Evolutionary conservation across 169 alveolate genomes (phyloP), one percentile per base, ranked within the genome.

Genomic region (Miamiensis avidus): DNA sequence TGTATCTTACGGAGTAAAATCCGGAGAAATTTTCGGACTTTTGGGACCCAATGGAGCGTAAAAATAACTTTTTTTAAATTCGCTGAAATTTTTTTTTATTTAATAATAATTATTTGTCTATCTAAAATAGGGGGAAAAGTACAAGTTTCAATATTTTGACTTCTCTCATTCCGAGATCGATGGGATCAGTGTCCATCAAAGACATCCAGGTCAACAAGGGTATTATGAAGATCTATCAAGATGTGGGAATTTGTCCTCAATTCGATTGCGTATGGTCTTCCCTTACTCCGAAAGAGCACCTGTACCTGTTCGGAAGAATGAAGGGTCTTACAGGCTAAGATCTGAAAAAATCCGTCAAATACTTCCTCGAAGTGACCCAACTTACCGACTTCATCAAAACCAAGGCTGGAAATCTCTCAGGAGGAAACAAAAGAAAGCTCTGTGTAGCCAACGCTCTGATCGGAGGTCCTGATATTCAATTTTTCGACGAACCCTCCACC

Each of bases 401-500:
- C 4, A 81, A 90, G 75, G 92, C 97, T n/a, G 93, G 91, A 49
- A 72, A 87, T 25, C 84, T 96, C 69, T 92, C 97, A 49, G 98
- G 98, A 0, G 98, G 98, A 0, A 92, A 94, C 78, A 94, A 96
- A 86, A 91, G 98, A 85, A 96, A 96, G 85, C 89, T 96, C 30
- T 93, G 95, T 78, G 93, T 95, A 25, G 98, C 97, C 0, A 86
- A 95, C 69, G 98, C 99, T 0, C 83, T 97, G 78, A 95, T 97
- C 33, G 98, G 97, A 11, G 94, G 96, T 33, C 91, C 98, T 26
- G 88, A 85, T 73, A 85, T 97, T 32, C 91, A 96, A 11, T 84
- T 97, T 31, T 91, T 97, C 30, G 98, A 97, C 93, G 98, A 97
- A 79, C 99, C 99, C n/a, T 89, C 98, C 16, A 89, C 97, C 82